These are phyloP conservation scores for Falciphora oryzae DNA, from an alignment of 2,329 filamentous ascomycete species.

Conservation along the genomic window DNA sequence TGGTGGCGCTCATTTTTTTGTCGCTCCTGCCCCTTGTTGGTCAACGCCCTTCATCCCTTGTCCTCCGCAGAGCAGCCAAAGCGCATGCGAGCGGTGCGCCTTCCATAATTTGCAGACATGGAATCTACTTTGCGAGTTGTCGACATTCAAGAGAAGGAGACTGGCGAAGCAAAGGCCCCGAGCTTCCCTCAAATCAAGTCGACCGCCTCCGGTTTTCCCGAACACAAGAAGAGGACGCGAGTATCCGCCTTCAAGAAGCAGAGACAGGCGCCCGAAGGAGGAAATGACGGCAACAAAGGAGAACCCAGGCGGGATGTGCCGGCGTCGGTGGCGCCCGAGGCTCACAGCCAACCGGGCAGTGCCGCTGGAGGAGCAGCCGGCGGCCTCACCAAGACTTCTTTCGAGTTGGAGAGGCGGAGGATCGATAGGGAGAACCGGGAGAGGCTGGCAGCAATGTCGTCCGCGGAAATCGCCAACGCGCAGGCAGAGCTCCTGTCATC, in stretches of 20 bases:
- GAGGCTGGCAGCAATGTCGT: slow-evolving; percentile 70
- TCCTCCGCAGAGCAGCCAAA: too few relatives aligned
- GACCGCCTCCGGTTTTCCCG: slow-evolving; percentile 71
- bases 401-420: slow-evolving; percentile 49
- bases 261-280: slow-evolving; percentile 28
- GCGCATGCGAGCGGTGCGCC: too few relatives aligned
- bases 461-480: slow-evolving; percentile 74
- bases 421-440: slow-evolving; percentile 82
- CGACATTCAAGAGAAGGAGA: slow-evolving; percentile 74
- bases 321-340: not conserved
- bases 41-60: too few relatives aligned
- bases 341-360: not conserved
- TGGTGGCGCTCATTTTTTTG: not conserved
- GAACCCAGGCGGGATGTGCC: not conserved
- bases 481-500: slow-evolving; percentile 73
- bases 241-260: slow-evolving; percentile 77
- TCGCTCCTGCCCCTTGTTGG: not conserved
- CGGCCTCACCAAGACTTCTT: not conserved
- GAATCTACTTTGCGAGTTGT: slow-evolving; percentile 51
- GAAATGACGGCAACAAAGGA: slow-evolving; percentile 12
- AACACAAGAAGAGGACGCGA: slow-evolving; percentile 70
- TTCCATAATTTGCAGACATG: slow-evolving; percentile 20
- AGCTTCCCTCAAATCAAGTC: slow-evolving; percentile 54
- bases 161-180: slow-evolving; percentile 54
- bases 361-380: not conserved